A percentile compares a stretch with the other conserved stretches of the same genome.
Evolutionary conservation across 805 yeast genomes (phyloP).

Genomic region (Sugiyamaella americana): DNA sequence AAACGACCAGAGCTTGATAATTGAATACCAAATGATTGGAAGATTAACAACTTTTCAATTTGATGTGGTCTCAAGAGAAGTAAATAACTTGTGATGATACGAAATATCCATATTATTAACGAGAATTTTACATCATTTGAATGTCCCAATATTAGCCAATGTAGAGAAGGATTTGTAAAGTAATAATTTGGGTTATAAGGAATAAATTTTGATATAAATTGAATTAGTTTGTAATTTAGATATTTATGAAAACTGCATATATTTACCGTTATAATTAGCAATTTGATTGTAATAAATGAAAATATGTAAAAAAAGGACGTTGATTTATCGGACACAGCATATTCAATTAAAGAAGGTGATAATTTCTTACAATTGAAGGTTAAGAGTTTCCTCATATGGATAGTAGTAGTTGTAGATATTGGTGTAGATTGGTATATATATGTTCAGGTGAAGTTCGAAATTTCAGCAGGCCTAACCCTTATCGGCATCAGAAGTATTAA

Average conservation of each 20-base stretch:
- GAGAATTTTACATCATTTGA: neutral
- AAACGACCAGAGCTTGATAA: constrained; percentile 32
- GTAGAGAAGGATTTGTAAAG: too few relatives aligned
- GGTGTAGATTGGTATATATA: too few relatives aligned
- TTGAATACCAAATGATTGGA: constrained; percentile 45
- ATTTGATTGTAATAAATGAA: neutral
- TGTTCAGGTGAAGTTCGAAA: too few relatives aligned
- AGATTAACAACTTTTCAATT: constrained; percentile 38
- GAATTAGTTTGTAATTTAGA: too few relatives aligned
- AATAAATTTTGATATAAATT: too few relatives aligned
- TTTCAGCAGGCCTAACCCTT: too few relatives aligned
- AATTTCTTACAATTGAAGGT: too few relatives aligned
- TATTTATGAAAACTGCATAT: neutral
- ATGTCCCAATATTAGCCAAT: too few relatives aligned
- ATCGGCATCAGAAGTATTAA: too few relatives aligned
- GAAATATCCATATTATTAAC: neutral
- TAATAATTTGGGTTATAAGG: too few relatives aligned
- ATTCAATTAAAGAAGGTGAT: constrained; percentile 12
- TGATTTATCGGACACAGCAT: constrained; percentile 4
- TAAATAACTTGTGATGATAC: neutral
- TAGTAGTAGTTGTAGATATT: too few relatives aligned
- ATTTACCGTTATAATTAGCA: neutral
- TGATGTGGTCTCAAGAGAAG: constrained; percentile 6
- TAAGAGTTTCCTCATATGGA: too few relatives aligned
- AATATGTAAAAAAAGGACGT: neutral